Evolutionary conservation across 495 filamentous ascomycete species (phyloP).

Genomic region (Podospora appendiculata): DNA sequence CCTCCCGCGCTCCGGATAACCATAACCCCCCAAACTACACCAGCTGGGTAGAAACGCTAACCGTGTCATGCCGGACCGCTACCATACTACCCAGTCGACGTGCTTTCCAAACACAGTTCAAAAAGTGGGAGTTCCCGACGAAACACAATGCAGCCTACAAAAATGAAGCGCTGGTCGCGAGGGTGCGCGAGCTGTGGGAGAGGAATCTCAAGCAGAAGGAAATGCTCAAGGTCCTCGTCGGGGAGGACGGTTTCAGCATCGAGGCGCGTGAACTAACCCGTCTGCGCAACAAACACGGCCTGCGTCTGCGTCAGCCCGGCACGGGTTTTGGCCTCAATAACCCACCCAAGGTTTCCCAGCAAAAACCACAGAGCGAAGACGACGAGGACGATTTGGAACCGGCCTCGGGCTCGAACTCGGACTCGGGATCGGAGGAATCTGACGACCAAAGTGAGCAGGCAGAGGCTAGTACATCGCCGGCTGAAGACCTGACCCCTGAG

Average conservation of each 20-base stretch:
- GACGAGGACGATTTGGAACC: background rate
- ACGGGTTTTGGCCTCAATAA: background rate
- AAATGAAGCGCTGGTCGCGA: conserved; percentile 53
- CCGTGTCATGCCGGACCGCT: background rate
- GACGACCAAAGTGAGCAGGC: background rate
- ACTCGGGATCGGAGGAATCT: background rate
- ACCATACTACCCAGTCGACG: conserved; percentile 62
- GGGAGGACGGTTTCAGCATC: conserved; percentile 61
- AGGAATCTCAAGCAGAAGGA: conserved; percentile 58
- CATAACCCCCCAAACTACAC: too few relatives aligned
- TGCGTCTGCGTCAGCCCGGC: conserved; percentile 49
- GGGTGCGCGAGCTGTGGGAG: conserved; percentile 72
- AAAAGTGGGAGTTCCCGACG: conserved; percentile 68
- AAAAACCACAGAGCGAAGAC: conserved; percentile 20
- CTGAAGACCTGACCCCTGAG: conserved; percentile 7
- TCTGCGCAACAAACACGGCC: conserved; percentile 56
- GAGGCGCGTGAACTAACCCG: conserved; percentile 61
- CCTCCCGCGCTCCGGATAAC: too few relatives aligned
- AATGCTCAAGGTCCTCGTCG: conserved; percentile 63
- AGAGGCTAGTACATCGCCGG: background rate
- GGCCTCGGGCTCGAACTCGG: background rate
- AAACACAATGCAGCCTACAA: conserved; percentile 64
- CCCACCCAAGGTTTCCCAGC: background rate
- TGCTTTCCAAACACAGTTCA: conserved; percentile 65
- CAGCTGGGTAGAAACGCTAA: conserved; percentile 1